Conservation (phyloP, 2,329 filamentous ascomycete species). For the Venturia nashicola region DNA sequence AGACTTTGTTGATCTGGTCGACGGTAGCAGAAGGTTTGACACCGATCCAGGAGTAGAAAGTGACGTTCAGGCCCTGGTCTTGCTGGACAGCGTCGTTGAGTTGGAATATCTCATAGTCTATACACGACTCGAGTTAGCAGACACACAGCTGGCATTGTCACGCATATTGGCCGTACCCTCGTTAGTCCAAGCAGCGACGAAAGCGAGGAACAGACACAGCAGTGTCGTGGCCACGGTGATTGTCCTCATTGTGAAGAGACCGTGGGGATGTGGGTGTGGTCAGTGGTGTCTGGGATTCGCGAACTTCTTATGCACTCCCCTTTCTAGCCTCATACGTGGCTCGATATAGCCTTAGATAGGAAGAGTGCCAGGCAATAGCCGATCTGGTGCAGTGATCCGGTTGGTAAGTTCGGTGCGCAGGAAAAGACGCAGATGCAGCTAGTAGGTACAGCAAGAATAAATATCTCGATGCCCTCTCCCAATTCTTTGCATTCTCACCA, state of each 20-base stretch:
- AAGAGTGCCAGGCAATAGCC: neutral
- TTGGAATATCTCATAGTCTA: conserved; percentile 97
- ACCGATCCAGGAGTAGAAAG: conserved; percentile 89
- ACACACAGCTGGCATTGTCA: neutral
- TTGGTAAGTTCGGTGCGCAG: neutral
- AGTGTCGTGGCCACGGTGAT: conserved; percentile 51
- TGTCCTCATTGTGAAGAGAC: conserved; percentile 53
- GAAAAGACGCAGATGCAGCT: no score
- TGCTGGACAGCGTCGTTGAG: conserved; percentile 74
- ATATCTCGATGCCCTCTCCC: neutral
- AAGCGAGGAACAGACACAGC: conserved; percentile 53
- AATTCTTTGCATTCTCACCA: no score
- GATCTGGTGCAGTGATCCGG: neutral
- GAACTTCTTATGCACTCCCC: neutral
- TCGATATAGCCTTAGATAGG: neutral
- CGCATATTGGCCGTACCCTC: conserved; percentile 50
- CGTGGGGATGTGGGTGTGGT: neutral
- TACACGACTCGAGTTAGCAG: neutral
- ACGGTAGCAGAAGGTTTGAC: conserved; percentile 60
- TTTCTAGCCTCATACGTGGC: neutral
- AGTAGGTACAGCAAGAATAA: no score
- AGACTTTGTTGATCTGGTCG: conserved; percentile 87
- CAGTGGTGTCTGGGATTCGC: neutral
- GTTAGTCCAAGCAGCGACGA: conserved; percentile 71
- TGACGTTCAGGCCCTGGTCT: conserved; percentile 63